phyloP scores from a whole-genome alignment of 306 rosid species.

The Dalbergia cochinchinensis region DNA sequence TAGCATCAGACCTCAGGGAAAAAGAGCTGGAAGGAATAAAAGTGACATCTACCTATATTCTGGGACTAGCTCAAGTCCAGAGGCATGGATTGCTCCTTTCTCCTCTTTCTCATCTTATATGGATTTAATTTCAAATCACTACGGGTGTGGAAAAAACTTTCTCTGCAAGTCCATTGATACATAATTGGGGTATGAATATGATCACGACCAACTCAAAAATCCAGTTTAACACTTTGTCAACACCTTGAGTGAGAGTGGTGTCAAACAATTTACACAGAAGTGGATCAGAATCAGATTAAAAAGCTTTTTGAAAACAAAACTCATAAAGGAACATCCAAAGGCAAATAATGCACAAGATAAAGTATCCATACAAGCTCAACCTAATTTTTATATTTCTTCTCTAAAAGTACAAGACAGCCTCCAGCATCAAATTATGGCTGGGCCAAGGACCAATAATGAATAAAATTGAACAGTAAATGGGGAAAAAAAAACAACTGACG shows the following conservation, averaged over 20 bases:
- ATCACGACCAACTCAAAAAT: not conserved
- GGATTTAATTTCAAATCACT: constrained; percentile 1
- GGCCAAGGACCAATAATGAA: constrained; percentile 53
- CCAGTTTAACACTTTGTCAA: not conserved
- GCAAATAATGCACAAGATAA: constrained; percentile 21
- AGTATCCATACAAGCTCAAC: constrained; percentile 45
- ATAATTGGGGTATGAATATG: not conserved
- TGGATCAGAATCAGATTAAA: not conserved
- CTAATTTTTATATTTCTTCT: constrained; percentile 36
- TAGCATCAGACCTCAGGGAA: not conserved
- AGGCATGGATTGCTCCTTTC: not conserved
- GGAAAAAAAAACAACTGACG: constrained; percentile 45
- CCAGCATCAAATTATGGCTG: constrained; percentile 53
- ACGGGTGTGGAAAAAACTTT: not conserved
- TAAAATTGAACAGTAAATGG: constrained; percentile 28
- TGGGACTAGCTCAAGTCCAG: not conserved
- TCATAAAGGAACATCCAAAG: constrained; percentile 11
- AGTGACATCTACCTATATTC: not conserved
- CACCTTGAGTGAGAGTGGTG: not conserved
- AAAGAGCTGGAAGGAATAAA: not conserved
- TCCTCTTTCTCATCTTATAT: not conserved
- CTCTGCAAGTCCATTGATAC: not conserved
- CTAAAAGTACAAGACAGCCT: constrained; percentile 49
- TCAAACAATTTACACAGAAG: not conserved
- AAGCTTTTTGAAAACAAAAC: constrained; percentile 23